These are phyloP conservation scores for Phytophthora pisi DNA, from an alignment of 352 stramenopile species.

Conservation along the genomic window DNA sequence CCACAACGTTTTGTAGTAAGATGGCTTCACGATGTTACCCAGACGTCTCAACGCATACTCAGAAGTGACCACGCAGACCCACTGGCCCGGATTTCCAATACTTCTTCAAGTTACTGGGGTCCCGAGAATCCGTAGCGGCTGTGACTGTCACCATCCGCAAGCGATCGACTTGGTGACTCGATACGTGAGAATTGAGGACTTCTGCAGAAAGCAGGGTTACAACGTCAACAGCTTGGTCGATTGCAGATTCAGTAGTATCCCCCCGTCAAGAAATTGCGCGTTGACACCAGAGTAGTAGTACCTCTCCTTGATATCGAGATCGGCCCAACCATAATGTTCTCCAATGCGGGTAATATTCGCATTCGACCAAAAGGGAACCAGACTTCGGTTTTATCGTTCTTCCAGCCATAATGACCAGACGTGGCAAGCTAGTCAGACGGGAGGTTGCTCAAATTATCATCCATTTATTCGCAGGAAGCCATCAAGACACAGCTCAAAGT, in stretches of 20 bases:
- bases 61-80: conserved; percentile 33
- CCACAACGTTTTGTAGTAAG: conserved; percentile 36
- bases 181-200: background rate
- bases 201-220: background rate
- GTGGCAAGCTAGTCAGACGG: background rate
- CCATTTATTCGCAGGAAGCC: background rate
- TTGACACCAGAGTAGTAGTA: background rate
- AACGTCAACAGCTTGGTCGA: background rate
- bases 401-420: background rate
- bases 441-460: background rate
- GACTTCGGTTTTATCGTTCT: background rate
- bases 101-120: background rate
- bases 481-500: conserved; percentile 18
- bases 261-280: background rate
- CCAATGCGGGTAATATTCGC: no score
- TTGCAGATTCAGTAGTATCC: background rate
- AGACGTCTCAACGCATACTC: conserved; percentile 31
- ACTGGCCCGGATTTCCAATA: conserved; percentile 5
- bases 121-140: background rate
- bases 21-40: conserved; percentile 23
- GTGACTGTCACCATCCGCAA: conserved; percentile 11
- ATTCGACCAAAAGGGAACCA: background rate
- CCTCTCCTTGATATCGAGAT: background rate
- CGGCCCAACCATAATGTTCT: background rate
- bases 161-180: background rate